Percentiles rank a stretch among this genome's conserved stretches.
phyloP scores from a whole-genome alignment of 2,329 filamentous ascomycete genomes.

The Capronia americana region DNA sequence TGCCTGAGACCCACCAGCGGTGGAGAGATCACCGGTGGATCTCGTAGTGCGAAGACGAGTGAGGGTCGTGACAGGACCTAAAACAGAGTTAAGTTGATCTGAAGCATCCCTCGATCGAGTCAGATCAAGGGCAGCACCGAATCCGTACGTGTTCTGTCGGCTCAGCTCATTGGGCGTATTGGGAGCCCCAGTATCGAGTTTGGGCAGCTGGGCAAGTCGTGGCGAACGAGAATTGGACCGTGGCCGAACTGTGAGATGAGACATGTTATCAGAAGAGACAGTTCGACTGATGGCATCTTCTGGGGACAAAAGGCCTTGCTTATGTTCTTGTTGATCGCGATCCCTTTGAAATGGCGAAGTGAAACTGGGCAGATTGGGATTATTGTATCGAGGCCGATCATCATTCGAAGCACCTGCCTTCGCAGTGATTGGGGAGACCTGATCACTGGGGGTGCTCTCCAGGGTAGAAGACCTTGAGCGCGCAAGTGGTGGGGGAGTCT shows the following conservation, averaged over 20 bases:
- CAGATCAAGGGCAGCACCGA: conserved; percentile 40
- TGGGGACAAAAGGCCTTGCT: conserved; percentile 39
- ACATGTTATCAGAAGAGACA: conserved; percentile 48
- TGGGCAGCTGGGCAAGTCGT: conserved; percentile 55
- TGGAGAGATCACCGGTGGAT: conserved; percentile 27
- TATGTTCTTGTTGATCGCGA: conserved; percentile 44
- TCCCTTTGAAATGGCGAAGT: conserved; percentile 55
- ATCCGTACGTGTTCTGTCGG: conserved; percentile 42
- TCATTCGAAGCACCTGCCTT: conserved; percentile 19
- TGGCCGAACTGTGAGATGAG: conserved; percentile 49
- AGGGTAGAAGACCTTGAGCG: conserved; percentile 36
- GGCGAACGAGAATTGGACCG: conserved; percentile 49
- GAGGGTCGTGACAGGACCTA: conserved; percentile 40
- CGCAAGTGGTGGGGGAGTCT: conserved; percentile 24
- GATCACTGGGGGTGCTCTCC: conserved; percentile 36
- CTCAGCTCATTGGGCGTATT: conserved; percentile 35
- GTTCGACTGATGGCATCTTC: conserved; percentile 27
- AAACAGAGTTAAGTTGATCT: conserved; percentile 34
- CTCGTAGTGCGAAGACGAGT: conserved; percentile 36
- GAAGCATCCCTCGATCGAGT: conserved; percentile 36
- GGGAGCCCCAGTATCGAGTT: conserved; percentile 55
- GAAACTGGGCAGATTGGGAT: conserved; percentile 58
- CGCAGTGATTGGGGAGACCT: conserved; percentile 13
- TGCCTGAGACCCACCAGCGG: conserved; percentile 7
- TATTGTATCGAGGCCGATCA: conserved; percentile 47